Evolutionary conservation across 2,329 filamentous ascomycete species (phyloP).

Genomic region (Amauroascus verrucosus): DNA sequence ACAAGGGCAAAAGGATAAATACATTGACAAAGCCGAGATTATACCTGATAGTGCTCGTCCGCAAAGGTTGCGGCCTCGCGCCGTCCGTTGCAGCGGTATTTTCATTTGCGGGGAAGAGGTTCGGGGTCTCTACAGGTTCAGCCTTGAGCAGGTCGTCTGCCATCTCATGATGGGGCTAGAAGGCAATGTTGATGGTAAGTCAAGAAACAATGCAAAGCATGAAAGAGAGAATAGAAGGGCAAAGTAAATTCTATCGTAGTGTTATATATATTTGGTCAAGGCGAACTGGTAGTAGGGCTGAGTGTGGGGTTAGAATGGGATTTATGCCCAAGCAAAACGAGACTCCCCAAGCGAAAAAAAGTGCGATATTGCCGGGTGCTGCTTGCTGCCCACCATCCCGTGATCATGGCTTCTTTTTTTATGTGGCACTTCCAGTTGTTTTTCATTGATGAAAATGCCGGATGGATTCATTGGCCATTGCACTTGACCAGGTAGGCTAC

Average conservation of each 20-base stretch:
- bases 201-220: not conserved
- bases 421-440: slow-evolving; percentile 3
- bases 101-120: slow-evolving; percentile 2
- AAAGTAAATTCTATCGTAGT: not conserved
- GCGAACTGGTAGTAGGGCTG: slow-evolving; percentile 10
- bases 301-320: slow-evolving; percentile 1
- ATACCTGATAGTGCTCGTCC: not conserved
- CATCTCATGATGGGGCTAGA: slow-evolving; percentile 9
- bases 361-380: not conserved
- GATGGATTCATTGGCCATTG: slow-evolving; percentile 7
- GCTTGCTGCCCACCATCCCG: not conserved
- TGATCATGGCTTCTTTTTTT: slow-evolving; percentile 4
- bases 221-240: not conserved
- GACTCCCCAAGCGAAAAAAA: not conserved
- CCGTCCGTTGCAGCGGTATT: not conserved
- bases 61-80: slow-evolving; percentile 3
- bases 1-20: not conserved
- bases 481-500: not conserved
- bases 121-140: not conserved
- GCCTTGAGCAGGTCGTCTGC: slow-evolving; percentile 5
- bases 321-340: slow-evolving; percentile 4
- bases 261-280: not conserved
- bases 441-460: not conserved
- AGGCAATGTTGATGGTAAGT: not conserved
- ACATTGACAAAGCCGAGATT: not conserved